A percentile compares a stretch with the other conserved stretches of the same genome.
Conservation (phyloP, 306 rosid species). For the Malus domestica region DNA sequence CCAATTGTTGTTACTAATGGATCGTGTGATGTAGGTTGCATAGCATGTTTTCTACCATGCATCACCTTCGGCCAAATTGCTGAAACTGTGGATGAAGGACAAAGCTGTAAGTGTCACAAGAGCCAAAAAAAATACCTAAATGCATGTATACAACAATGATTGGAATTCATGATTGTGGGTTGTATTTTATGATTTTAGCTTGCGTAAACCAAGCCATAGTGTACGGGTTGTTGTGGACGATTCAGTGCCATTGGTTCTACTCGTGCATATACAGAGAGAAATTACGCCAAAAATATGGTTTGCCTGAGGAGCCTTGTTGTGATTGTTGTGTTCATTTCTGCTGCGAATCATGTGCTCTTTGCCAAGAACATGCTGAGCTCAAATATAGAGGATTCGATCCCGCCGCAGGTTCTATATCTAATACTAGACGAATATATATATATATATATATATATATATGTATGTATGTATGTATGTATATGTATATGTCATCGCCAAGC, state of each 20-base stretch:
- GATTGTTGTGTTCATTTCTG: constrained; percentile 18
- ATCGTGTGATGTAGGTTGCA: background rate
- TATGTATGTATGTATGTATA: too few species aligned
- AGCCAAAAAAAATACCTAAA: background rate
- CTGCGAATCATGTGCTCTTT: constrained; percentile 14
- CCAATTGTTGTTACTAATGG: background rate
- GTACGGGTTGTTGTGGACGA: background rate
- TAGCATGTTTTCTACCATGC: constrained; percentile 1
- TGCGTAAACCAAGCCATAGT: background rate
- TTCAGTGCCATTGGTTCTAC: constrained; percentile 12
- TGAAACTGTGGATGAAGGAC: constrained; percentile 3
- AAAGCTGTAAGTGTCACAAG: constrained; percentile 1
- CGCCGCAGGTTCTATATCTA: background rate
- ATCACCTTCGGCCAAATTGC: background rate
- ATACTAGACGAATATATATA: background rate
- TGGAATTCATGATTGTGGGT: background rate
- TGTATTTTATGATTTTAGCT: background rate
- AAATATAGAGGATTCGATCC: constrained; percentile 13
- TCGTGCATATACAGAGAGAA: constrained; percentile 8
- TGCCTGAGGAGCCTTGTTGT: constrained; percentile 1
- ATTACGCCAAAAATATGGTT: background rate
- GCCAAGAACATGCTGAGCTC: constrained; percentile 24
- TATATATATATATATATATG: background rate
- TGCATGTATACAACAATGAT: background rate
- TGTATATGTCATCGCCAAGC: background rate